Base-by-base conservation (phyloP, 1,139 yeast species). In the Blastobotrys indianensis region DNA sequence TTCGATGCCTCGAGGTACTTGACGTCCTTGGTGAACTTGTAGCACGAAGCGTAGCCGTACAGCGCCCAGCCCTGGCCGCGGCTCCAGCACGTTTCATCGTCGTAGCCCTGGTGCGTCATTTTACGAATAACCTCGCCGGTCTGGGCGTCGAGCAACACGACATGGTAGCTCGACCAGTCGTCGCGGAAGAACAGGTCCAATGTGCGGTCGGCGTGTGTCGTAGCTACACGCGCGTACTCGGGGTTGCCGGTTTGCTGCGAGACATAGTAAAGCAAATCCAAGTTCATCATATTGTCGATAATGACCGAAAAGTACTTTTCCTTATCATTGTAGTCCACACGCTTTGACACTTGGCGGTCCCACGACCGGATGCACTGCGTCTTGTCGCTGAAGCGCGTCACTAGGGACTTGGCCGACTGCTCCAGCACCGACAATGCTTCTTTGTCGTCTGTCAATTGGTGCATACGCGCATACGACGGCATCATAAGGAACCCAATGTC, bases 211-310 rank as follows among this genome's bases (percentile, higher is more conserved):
- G 67, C 67, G 43, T 63, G 67, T 5, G 44, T 56, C 2, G 63
- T 60, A 5, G 66, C 66, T 37, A 57, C 52, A 2, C 57, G 51
- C 5, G 67, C 58, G 25, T 55, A 53, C 12, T 51, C 46, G 29
- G 53, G 46, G 45, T 63, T 63, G 20, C 66, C 66, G 4, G 64
- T 58, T 12, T 52, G 45, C 34, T 51, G 44, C 2, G 67, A 54
- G 13, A 58, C 65, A 39, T 53, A 56, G 51, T 59, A 63, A 35
- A 63, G 54, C 54, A 63, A 44, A 39, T 57, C 58, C 46, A 63
- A 53, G 48, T 63, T 63, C 50, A 65, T 61, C 67, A 63, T 63
- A 53, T 63, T 63, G 49, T 63, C 67, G 35, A 63, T 61, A 33
- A 63, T 63, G 20, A 63, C 67, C 32, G 63, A 46, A 37, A 50